phyloP scores from a whole-genome alignment of 2,329 filamentous ascomycete genomes.

The Sporothrix humicola region DNA sequence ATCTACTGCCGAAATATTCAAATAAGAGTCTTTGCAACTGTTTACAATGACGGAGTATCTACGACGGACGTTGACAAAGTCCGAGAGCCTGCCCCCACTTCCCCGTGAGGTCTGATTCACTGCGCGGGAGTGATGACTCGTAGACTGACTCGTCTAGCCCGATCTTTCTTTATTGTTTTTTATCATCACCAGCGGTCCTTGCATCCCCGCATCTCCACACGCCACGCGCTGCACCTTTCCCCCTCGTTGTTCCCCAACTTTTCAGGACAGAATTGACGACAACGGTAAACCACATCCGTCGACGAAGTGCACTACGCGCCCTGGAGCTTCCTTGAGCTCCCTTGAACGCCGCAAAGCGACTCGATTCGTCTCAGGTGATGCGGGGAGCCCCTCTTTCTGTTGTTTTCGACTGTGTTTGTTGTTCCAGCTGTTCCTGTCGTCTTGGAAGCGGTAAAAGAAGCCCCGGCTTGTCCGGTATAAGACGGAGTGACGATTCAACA shows the following conservation, averaged over 20 bases:
- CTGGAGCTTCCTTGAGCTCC: too few species aligned
- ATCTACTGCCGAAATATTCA: too few species aligned
- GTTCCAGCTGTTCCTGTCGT: background rate
- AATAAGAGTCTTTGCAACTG: too few species aligned
- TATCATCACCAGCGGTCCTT: background rate
- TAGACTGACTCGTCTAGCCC: conserved; percentile 16
- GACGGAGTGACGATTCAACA: background rate
- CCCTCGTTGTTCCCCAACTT: background rate
- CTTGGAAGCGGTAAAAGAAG: background rate
- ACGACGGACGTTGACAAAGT: background rate
- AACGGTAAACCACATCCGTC: conserved; percentile 22
- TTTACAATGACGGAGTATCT: background rate
- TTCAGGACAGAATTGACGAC: too few species aligned
- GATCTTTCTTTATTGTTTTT: background rate
- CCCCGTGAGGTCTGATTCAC: background rate
- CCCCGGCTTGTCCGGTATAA: background rate
- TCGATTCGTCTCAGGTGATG: background rate
- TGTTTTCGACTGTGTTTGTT: background rate
- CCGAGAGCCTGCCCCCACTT: background rate
- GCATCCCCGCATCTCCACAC: conserved; percentile 19
- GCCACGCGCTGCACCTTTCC: background rate
- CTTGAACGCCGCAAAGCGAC: background rate
- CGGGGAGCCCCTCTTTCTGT: background rate
- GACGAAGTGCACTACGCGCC: background rate
- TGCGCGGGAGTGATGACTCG: conserved; percentile 4